Conservation (phyloP, 352 stramenopile species). For the Phytopythium vexans region DNA sequence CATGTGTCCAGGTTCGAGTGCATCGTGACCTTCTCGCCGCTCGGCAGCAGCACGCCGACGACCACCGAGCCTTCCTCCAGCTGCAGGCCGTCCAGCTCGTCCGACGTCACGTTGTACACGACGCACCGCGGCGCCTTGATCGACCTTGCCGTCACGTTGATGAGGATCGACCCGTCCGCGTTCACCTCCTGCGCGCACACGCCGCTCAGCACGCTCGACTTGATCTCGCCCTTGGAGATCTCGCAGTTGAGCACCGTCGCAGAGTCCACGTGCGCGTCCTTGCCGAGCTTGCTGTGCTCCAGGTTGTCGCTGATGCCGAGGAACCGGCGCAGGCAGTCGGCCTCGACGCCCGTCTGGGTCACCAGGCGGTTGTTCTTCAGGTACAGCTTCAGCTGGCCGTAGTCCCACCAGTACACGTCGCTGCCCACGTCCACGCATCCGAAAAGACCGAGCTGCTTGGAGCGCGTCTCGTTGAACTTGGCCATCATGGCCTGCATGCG, state of each 20-base stretch:
- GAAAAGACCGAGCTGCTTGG: slow-evolving; percentile 88
- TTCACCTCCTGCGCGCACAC: slow-evolving; percentile 90
- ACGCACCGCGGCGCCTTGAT: slow-evolving; percentile 95
- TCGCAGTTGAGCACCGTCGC: slow-evolving; percentile 82
- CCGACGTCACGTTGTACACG: slow-evolving; percentile 97
- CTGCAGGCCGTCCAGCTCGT: slow-evolving; percentile 87
- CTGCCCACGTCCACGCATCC: slow-evolving; percentile 96
- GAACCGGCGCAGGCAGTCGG: slow-evolving; percentile 76
- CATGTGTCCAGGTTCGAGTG: slow-evolving; percentile 91
- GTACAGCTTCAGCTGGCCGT: slow-evolving; percentile 98
- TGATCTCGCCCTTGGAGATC: slow-evolving; percentile 62
- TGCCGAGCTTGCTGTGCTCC: slow-evolving; percentile 74
- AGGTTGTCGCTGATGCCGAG: slow-evolving; percentile 75
- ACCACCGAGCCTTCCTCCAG: slow-evolving; percentile 92
- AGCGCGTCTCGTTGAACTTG: slow-evolving; percentile 69
- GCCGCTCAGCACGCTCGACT: slow-evolving; percentile 86
- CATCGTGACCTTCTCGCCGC: slow-evolving; percentile 92
- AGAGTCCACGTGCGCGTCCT: slow-evolving; percentile 47
- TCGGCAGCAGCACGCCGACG: slow-evolving; percentile 90
- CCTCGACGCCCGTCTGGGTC: slow-evolving; percentile 78
- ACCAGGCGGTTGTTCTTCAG: slow-evolving; percentile 96
- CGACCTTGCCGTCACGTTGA: slow-evolving; percentile 96
- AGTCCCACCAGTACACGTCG: slow-evolving; percentile 98
- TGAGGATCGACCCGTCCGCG: slow-evolving; percentile 94
- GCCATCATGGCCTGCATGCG: slow-evolving; percentile 92